Conservation (phyloP, 2,329 filamentous ascomycete genomes). For the Stromatinia cepivora region DNA sequence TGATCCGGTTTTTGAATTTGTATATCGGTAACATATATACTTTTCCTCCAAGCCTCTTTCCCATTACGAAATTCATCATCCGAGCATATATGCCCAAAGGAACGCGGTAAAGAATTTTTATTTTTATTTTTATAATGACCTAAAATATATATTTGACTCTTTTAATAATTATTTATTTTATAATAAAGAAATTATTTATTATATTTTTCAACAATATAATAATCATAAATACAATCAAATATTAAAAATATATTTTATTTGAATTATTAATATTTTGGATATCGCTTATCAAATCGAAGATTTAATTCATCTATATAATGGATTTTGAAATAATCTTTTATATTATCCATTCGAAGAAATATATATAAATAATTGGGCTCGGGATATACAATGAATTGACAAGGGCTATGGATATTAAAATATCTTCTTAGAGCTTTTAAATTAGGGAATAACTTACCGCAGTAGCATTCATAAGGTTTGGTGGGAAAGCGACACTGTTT, state of each 20-base stretch:
- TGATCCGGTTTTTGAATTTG: not conserved
- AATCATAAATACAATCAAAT: not conserved
- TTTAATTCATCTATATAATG: not conserved
- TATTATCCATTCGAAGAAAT: not conserved
- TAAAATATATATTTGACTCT: not conserved
- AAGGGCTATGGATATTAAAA: not conserved
- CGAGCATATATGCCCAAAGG: not conserved
- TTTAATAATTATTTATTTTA: not conserved
- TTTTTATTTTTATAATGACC: not conserved
- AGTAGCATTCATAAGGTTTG: not conserved
- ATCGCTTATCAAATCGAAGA: accelerated
- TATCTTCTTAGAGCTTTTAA: not conserved
- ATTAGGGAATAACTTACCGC: not conserved
- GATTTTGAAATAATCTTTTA: not conserved
- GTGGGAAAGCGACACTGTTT: not conserved
- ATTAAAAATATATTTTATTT: not conserved
- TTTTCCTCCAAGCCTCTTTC: slow-evolving; percentile 3
- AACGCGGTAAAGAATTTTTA: not conserved
- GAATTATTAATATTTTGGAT: not conserved
- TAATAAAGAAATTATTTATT: not conserved
- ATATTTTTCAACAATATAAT: not conserved
- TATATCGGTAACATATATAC: not conserved
- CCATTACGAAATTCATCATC: not conserved
- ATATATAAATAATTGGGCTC: not conserved
- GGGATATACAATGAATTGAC: not conserved